A percentile compares a stretch with the other conserved stretches of the same genome.
These are phyloP conservation scores for Claviceps pusilla DNA, from an alignment of 2,329 filamentous ascomycete species.

Conservation along the genomic window DNA sequence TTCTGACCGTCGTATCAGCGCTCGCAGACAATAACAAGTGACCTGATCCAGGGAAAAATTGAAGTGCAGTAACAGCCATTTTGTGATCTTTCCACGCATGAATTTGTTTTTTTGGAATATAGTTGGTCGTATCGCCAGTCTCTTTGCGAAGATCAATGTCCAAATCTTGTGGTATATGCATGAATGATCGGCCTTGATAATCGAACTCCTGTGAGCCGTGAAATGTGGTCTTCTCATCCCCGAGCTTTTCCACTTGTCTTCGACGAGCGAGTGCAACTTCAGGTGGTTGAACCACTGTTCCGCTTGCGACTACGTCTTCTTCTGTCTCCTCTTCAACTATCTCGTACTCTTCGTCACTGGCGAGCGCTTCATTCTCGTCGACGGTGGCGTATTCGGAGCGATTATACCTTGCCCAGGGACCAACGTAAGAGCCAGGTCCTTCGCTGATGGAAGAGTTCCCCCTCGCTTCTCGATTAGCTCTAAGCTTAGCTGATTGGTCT, in stretches of 20 bases:
- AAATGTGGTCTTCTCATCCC: slow-evolving; percentile 72
- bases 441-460: slow-evolving; percentile 74
- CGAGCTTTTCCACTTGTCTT: slow-evolving; percentile 43
- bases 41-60: slow-evolving; percentile 77
- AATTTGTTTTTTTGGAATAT: slow-evolving; percentile 83
- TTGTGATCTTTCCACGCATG: slow-evolving; percentile 76
- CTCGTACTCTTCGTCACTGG: slow-evolving; percentile 65
- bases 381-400: slow-evolving; percentile 60
- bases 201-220: slow-evolving; percentile 73
- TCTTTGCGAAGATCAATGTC: slow-evolving; percentile 77
- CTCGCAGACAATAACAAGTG: slow-evolving; percentile 82
- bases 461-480: slow-evolving; percentile 68
- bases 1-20: slow-evolving; percentile 78
- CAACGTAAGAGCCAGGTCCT: slow-evolving; percentile 76
- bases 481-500: slow-evolving; percentile 51
- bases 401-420: slow-evolving; percentile 82
- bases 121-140: slow-evolving; percentile 67
- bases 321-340: slow-evolving; percentile 65
- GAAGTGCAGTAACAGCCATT: slow-evolving; percentile 74
- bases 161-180: slow-evolving; percentile 89
- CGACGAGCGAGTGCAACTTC: slow-evolving; percentile 37
- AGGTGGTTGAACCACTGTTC: slow-evolving; percentile 43
- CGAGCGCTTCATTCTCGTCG: slow-evolving; percentile 58
- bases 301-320: slow-evolving; percentile 50
- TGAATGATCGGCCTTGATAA: slow-evolving; percentile 91